Evolutionary conservation across 2,329 filamentous ascomycete species (phyloP).

Genomic region (Leptographium galeiforme): DNA sequence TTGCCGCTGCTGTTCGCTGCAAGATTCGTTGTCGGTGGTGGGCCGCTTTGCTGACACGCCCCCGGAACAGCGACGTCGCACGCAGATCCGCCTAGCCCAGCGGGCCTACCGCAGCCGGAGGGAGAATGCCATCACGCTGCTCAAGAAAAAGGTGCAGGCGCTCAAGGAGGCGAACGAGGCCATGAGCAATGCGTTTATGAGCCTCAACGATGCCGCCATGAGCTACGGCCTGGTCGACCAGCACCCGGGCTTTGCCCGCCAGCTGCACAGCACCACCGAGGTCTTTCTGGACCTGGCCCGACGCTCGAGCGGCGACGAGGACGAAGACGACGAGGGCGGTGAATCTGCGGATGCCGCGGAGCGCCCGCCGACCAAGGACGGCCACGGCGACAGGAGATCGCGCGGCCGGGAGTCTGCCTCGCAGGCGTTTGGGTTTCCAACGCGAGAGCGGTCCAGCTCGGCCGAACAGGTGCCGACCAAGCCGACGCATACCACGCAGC

Average conservation of each 20-base stretch:
- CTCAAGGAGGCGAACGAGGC: slow-evolving; percentile 58
- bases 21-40: not conserved
- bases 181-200: slow-evolving; percentile 59
- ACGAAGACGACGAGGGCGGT: slow-evolving; percentile 9
- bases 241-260: slow-evolving; percentile 41
- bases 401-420: not conserved
- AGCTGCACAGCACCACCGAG: slow-evolving; percentile 43
- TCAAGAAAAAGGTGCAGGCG: slow-evolving; percentile 56
- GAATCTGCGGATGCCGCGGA: not conserved
- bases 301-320: slow-evolving; percentile 27
- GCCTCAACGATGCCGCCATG: slow-evolving; percentile 49
- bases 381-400: not conserved
- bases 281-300: slow-evolving; percentile 43
- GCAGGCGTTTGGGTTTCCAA: slow-evolving; percentile 4
- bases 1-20: not conserved
- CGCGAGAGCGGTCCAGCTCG: slow-evolving; percentile 8
- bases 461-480: not conserved
- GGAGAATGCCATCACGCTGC: slow-evolving; percentile 61
- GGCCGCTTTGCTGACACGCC: slow-evolving; percentile 1
- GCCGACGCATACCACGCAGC: slow-evolving; percentile 2
- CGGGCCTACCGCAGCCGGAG: slow-evolving; percentile 76
- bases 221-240: slow-evolving; percentile 42
- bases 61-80: slow-evolving; percentile 54
- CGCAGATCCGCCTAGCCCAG: slow-evolving; percentile 78
- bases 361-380: not conserved